A percentile compares a stretch with the other conserved stretches of the same genome.
These are phyloP conservation scores for Thelonectria discophora DNA, from an alignment of 2,329 filamentous ascomycete species.

Conservation along the genomic window DNA sequence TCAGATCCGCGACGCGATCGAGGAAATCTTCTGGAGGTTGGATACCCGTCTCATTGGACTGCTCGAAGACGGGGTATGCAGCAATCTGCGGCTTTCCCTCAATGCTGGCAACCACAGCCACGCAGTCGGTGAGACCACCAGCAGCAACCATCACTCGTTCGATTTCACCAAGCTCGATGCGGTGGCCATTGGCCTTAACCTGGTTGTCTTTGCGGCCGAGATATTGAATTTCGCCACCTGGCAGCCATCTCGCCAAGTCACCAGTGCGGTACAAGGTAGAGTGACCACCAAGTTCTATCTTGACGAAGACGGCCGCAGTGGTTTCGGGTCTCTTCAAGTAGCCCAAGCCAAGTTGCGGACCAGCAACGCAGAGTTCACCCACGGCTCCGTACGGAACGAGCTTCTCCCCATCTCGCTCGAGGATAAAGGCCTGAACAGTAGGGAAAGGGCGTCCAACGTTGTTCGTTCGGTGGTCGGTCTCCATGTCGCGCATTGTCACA, in stretches of 20 bases:
- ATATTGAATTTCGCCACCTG: constrained; percentile 27
- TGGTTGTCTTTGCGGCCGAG: constrained; percentile 41
- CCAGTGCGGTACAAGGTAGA: constrained; percentile 30
- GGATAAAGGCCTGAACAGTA: constrained; percentile 18
- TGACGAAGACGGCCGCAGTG: constrained; percentile 22
- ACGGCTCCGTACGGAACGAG: constrained; percentile 25
- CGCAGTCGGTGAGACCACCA: constrained; percentile 12
- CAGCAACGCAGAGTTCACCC: constrained; percentile 32
- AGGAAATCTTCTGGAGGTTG: not conserved
- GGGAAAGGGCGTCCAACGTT: constrained; percentile 18
- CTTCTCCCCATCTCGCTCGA: constrained; percentile 15
- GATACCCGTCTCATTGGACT: not conserved
- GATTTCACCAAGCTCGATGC: constrained; percentile 42
- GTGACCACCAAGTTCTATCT: constrained; percentile 2
- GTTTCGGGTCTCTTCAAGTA: constrained; percentile 26
- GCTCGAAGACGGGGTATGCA: constrained; percentile 3
- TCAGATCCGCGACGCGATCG: constrained; percentile 9
- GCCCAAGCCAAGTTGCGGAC: constrained; percentile 27
- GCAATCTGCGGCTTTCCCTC: constrained; percentile 13
- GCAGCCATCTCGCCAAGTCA: constrained; percentile 31
- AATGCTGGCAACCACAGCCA: constrained; percentile 9
- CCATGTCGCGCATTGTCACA: constrained; percentile 19
- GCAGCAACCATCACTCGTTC: constrained; percentile 23
- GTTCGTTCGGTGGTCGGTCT: not conserved
- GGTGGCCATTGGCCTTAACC: constrained; percentile 42